Percentiles rank a stretch among this genome's conserved stretches.
phyloP scores from a whole-genome alignment of 192 early-diverging fungal species.

The Coemansia sp. region DNA sequence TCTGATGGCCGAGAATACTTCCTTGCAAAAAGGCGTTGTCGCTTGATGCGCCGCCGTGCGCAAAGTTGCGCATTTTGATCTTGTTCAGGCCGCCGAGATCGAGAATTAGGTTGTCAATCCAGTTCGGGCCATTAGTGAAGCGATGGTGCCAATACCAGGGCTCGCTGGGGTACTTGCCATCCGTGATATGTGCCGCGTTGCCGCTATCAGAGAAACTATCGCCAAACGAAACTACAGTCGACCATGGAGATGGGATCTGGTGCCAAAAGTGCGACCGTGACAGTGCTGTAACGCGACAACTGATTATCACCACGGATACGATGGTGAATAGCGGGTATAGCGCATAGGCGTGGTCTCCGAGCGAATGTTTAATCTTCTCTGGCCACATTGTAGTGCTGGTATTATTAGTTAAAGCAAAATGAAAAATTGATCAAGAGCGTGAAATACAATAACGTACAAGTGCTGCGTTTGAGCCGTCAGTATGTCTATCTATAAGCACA shows the following conservation, averaged over 20 bases:
- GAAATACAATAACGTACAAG: not conserved
- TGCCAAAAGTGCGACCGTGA: conserved; percentile 19
- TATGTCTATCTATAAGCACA: conserved; percentile 3
- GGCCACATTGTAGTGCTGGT: conserved; percentile 23
- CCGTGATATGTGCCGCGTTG: conserved; percentile 51
- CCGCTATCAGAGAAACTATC: conserved; percentile 50
- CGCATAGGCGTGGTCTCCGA: conserved; percentile 41
- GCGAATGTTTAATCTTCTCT: conserved; percentile 34
- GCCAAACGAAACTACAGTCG: conserved; percentile 48
- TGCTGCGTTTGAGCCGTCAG: not conserved
- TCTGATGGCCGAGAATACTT: conserved; percentile 33
- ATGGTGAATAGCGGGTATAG: conserved; percentile 49
- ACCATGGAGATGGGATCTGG: conserved; percentile 44
- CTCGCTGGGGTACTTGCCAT: conserved; percentile 48
- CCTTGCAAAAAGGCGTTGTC: conserved; percentile 39
- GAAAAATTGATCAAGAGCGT: not conserved
- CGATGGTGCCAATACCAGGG: conserved; percentile 53
- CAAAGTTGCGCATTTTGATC: conserved; percentile 55
- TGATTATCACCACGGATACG: conserved; percentile 34
- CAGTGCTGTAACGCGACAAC: conserved; percentile 38
- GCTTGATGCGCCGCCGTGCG: conserved; percentile 43
- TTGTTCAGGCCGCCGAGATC: conserved; percentile 47
- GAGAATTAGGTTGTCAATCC: conserved; percentile 49
- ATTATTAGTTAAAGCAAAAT: not conserved
- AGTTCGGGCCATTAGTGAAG: conserved; percentile 54